A percentile compares a stretch with the other conserved stretches of the same genome.
Conservation (phyloP, 2,329 filamentous ascomycete species). For the Penicillium brasilianum region DNA sequence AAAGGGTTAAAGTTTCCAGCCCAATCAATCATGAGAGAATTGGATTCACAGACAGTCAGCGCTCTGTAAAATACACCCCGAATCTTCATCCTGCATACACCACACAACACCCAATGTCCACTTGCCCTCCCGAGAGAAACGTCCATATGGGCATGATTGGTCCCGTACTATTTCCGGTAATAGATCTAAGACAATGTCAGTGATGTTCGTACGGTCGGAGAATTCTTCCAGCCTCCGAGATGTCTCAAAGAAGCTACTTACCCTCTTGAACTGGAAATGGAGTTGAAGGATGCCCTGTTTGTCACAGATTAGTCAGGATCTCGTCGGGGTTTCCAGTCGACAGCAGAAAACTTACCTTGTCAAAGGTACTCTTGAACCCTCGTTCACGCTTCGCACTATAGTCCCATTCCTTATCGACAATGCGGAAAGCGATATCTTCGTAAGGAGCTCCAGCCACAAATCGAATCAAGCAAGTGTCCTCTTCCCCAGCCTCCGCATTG, state of each 20-base stretch:
- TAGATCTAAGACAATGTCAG: conserved; percentile 47
- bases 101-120: conserved; percentile 11
- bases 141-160: conserved; percentile 25
- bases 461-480: conserved; percentile 94
- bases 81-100: conserved; percentile 24
- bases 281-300: conserved; percentile 86
- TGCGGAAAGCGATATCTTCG: conserved; percentile 94
- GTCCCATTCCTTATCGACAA: conserved; percentile 99
- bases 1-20: conserved; percentile 32
- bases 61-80: conserved; percentile 29
- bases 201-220: conserved; percentile 6
- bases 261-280: conserved; percentile 99
- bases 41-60: conserved; percentile 20
- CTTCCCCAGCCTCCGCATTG: conserved; percentile 89
- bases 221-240: not conserved
- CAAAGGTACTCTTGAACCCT: conserved; percentile 94
- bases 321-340: too few species aligned
- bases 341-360: conserved; percentile 71
- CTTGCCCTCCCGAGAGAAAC: conserved; percentile 19
- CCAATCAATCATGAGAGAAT: conserved; percentile 34
- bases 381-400: conserved; percentile 94
- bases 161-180: conserved; percentile 52
- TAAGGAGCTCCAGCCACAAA: conserved; percentile 96
- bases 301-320: conserved; percentile 15
- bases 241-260: conserved; percentile 48